These are phyloP conservation scores for Pseudovirgaria hyperparasitica DNA, from an alignment of 2,329 filamentous ascomycete genomes.

Conservation along the genomic window DNA sequence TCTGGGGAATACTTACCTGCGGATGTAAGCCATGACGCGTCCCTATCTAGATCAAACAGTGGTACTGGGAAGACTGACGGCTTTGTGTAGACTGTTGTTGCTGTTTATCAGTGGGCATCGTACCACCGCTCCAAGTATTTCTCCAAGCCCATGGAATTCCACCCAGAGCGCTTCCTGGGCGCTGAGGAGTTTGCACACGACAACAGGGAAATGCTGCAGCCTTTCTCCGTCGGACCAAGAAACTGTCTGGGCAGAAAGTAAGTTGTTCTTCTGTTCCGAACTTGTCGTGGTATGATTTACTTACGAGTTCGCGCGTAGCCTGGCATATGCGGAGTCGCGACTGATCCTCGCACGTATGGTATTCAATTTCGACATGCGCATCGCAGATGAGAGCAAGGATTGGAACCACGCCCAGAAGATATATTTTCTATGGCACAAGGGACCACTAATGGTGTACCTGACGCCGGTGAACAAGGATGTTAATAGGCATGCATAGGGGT, in stretches of 20 bases:
- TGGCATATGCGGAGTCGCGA: conserved; percentile 25
- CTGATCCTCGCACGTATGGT: conserved; percentile 23
- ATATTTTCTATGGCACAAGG: conserved; percentile 22
- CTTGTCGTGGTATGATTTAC: no score
- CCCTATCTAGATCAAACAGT: conserved; percentile 3
- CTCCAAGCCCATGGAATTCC: conserved; percentile 7
- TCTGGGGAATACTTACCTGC: conserved; percentile 4
- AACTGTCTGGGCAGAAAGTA: conserved; percentile 17
- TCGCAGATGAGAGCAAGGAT: conserved; percentile 17
- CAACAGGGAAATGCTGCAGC: conserved; percentile 17
- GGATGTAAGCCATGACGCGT: no score
- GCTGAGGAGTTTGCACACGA: conserved; percentile 15
- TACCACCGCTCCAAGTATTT: conserved; percentile 9
- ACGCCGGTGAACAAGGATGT: no score
- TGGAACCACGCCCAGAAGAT: conserved; percentile 24
- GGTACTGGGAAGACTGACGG: conserved; percentile 4
- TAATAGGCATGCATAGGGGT: no score
- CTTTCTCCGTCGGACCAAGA: conserved; percentile 17
- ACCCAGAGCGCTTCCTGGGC: conserved; percentile 12
- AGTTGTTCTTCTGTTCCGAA: no score
- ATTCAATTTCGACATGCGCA: conserved; percentile 23
- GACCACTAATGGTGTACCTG: conserved; percentile 13
- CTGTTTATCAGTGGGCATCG: conserved; percentile 13
- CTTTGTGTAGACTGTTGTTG: conserved; percentile 7
- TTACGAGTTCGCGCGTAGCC: no score